Evolutionary conservation across 257 asterid genomes (phyloP).

Genomic region (Sherardia arvensis): DNA sequence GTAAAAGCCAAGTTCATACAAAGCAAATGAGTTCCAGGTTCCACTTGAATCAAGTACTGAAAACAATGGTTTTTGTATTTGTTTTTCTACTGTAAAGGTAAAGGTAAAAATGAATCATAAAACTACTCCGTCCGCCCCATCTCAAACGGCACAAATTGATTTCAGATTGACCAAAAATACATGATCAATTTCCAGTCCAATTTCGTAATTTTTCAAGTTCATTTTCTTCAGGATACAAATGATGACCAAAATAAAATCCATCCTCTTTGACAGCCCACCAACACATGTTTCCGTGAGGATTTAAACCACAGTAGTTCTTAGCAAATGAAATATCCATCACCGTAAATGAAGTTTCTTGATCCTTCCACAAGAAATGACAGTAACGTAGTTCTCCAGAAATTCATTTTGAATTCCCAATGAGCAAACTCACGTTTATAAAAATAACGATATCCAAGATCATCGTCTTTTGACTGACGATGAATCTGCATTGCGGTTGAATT

Average conservation of each 20-base stretch:
- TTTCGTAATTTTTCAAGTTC: no score
- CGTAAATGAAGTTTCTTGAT: background rate
- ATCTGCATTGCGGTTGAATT: background rate
- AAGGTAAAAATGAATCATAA: no score
- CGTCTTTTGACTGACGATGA: constrained; percentile 9
- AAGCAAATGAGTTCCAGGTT: background rate
- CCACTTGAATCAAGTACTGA: no score
- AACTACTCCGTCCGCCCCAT: no score
- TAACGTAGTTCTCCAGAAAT: background rate
- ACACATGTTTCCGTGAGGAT: background rate
- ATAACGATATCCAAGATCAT: constrained; percentile 13
- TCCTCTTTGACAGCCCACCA: background rate
- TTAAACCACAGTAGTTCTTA: constrained; percentile 1
- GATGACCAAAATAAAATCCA: constrained; percentile 3
- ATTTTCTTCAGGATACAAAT: no score
- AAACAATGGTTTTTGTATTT: no score
- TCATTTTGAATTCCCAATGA: constrained; percentile 1
- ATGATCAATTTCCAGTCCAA: no score
- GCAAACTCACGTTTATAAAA: no score
- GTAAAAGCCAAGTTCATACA: background rate
- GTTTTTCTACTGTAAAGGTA: no score
- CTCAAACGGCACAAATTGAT: no score
- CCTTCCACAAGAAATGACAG: constrained; percentile 21
- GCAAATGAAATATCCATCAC: background rate
- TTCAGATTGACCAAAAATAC: no score